Percentiles rank a stretch among this genome's conserved stretches.
Evolutionary conservation across 805 yeast species (phyloP).

Genomic region (Saccharomycopsis babjevae): DNA sequence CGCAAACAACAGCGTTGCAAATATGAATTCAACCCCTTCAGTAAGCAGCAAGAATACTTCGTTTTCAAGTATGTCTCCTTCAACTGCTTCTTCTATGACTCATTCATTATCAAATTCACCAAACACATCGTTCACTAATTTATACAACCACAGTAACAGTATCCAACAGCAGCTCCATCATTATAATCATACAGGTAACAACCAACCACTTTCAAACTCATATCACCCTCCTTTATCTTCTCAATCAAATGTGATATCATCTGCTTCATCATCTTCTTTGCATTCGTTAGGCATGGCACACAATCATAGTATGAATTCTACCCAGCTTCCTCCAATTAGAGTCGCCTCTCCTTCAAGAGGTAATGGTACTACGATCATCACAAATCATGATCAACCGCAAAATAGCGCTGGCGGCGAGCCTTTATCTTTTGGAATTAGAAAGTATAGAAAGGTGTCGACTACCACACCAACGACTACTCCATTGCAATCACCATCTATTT

Average conservation of each 20-base stretch:
- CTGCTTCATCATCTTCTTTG: conserved; percentile 9
- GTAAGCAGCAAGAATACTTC: neutral
- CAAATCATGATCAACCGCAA: neutral
- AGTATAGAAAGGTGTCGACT: conserved; percentile 3
- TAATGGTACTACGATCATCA: neutral
- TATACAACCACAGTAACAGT: conserved; percentile 1
- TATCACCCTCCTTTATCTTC: neutral
- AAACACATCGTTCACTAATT: conserved; percentile 24
- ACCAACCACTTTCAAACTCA: neutral
- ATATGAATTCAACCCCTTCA: neutral
- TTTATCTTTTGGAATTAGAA: conserved; percentile 12
- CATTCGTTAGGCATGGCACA: conserved; percentile 3
- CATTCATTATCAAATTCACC: conserved; percentile 33
- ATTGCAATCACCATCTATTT: conserved; percentile 10
- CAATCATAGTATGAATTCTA: neutral
- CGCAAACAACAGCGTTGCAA: neutral
- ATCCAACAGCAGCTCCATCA: neutral
- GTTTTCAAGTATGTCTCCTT: neutral
- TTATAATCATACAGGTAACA: neutral
- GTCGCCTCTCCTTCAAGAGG: neutral
- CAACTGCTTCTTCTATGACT: conserved; percentile 28
- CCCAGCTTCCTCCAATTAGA: conserved; percentile 10
- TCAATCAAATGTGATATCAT: conserved; percentile 2
- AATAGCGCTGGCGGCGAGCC: conserved; percentile 7
- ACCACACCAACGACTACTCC: conserved; percentile 13